Evolutionary conservation across 1,284 basidiomycete species (phyloP).

Genomic region (Pseudomicrostroma phylloplanum): DNA sequence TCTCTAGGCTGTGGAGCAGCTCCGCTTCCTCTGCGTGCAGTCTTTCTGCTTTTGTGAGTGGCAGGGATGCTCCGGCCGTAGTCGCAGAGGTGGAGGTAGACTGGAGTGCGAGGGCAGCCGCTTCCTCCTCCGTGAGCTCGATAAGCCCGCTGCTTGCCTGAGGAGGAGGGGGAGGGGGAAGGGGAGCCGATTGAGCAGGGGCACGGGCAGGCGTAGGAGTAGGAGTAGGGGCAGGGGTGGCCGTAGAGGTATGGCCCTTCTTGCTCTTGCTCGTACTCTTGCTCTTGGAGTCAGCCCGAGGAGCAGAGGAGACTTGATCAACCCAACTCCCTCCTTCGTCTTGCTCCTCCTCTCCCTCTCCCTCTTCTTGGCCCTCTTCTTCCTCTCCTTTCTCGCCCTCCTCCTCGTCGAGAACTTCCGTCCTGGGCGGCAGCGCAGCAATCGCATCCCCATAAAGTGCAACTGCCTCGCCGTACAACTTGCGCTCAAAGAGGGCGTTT

Average conservation of each 20-base stretch:
- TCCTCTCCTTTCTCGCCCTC: slow-evolving; percentile 17
- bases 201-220: no score
- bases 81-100: no score
- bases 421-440: slow-evolving; percentile 20
- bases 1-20: no score
- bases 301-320: no score
- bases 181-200: no score
- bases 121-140: neutral
- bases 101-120: no score
- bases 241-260: neutral
- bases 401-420: neutral
- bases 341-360: slow-evolving; percentile 15
- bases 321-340: neutral
- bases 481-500: slow-evolving; percentile 24
- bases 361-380: slow-evolving; percentile 13
- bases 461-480: slow-evolving; percentile 28
- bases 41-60: no score
- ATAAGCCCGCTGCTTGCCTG: neutral
- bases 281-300: neutral
- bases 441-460: slow-evolving; percentile 30
- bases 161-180: neutral
- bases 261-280: slow-evolving; percentile 2
- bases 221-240: neutral
- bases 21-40: no score
- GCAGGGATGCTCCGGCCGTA: no score